Percentiles rank a stretch among this genome's conserved stretches.
These are phyloP conservation scores for Lactarius deliciosus DNA, from an alignment of 768 basidiomycete species.

Conservation along the genomic window DNA sequence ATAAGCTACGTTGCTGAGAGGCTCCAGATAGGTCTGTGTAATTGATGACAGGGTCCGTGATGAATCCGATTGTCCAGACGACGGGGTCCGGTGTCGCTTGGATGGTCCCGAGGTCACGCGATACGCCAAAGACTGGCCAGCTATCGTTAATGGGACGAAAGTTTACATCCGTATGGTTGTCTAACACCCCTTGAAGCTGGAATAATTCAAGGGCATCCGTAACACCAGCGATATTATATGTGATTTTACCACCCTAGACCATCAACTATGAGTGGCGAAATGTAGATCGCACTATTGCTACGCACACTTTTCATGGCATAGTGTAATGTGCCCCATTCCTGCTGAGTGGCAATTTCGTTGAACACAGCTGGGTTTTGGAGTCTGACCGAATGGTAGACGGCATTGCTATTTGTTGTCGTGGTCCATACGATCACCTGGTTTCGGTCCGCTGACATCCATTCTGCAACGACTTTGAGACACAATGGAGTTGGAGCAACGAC, in stretches of 20 bases:
- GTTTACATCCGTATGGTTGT: no score
- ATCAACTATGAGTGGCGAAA: not conserved
- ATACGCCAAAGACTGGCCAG: slow-evolving; percentile 25
- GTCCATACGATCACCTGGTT: no score
- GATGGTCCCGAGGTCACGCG: slow-evolving; percentile 33
- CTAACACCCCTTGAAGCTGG: slow-evolving; percentile 21
- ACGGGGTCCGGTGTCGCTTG: slow-evolving; percentile 26
- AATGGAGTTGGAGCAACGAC: not conserved
- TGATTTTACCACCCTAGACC: slow-evolving; percentile 4
- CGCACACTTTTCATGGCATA: slow-evolving; percentile 24
- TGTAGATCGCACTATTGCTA: not conserved
- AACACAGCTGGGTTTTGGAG: no score
- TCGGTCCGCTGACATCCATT: not conserved
- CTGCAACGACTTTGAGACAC: not conserved
- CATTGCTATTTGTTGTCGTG: no score
- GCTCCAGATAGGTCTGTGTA: no score
- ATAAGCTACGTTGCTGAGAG: no score
- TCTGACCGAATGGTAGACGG: no score
- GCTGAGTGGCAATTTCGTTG: no score
- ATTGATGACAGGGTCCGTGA: no score
- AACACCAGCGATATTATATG: no score
- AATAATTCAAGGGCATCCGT: slow-evolving; percentile 22
- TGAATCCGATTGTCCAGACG: slow-evolving; percentile 34
- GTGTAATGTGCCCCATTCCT: slow-evolving; percentile 16
- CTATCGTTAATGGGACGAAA: no score